Evolutionary conservation across 805 yeast genomes (phyloP).

Genomic region (Sugiyamaella smithiae): DNA sequence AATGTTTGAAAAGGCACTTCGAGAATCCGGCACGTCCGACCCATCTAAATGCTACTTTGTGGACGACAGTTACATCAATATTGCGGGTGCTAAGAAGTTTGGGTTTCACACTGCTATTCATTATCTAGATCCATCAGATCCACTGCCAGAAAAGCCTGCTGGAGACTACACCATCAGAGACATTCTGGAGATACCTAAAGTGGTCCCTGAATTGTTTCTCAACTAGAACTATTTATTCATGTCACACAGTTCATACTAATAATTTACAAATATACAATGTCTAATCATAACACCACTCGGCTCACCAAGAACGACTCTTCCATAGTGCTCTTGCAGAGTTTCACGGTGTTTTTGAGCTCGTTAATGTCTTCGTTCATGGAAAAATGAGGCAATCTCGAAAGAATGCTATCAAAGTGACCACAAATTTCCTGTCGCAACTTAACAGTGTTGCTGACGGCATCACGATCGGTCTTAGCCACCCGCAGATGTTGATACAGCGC

Average conservation of each 20-base stretch:
- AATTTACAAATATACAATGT: neutral
- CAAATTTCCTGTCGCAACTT: neutral
- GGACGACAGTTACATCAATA: conserved; percentile 83
- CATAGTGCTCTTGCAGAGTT: neutral
- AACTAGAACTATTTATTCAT: neutral
- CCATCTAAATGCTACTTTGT: conserved; percentile 63
- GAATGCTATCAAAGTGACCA: neutral
- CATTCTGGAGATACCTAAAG: conserved; percentile 53
- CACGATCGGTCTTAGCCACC: neutral
- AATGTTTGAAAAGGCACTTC: conserved; percentile 57
- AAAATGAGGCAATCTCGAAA: neutral
- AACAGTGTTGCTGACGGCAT: neutral
- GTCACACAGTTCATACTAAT: neutral
- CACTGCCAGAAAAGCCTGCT: conserved; percentile 36
- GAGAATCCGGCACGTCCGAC: conserved; percentile 55
- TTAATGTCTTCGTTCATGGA: neutral
- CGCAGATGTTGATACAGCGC: neutral
- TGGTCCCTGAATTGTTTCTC: conserved; percentile 49
- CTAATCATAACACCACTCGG: neutral
- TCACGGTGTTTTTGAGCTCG: neutral
- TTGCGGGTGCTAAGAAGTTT: conserved; percentile 63
- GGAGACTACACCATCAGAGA: conserved; percentile 55
- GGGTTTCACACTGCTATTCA: conserved; percentile 76
- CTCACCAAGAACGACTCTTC: neutral
- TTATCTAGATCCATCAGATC: conserved; percentile 68